These are phyloP conservation scores for Coix lacrymajobi DNA, from an alignment of 176 grass and related monocot species.

Conservation along the genomic window DNA sequence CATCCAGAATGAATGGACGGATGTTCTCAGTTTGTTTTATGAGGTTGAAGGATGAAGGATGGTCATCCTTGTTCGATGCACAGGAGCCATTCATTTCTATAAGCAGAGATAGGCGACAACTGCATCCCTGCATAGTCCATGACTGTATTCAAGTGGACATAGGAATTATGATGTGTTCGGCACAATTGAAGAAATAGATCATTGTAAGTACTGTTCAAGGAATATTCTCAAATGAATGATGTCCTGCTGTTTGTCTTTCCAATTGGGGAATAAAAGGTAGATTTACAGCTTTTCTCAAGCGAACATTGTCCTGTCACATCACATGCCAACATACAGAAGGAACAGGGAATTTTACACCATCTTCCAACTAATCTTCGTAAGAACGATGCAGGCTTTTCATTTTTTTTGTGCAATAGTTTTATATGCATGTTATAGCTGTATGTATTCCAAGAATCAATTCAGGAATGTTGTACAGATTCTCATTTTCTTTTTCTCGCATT, in stretches of 20 bases:
- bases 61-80: constrained; percentile 7
- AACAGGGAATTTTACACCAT: not conserved
- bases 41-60: constrained; percentile 8
- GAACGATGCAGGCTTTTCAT: not conserved
- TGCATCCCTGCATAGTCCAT: not conserved
- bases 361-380: constrained; percentile 13
- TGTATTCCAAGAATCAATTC: not conserved
- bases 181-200: not conserved
- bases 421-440: not conserved
- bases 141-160: not conserved
- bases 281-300: not conserved
- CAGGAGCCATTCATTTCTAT: constrained; percentile 16
- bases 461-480: constrained; percentile 18
- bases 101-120: not conserved
- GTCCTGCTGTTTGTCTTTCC: not conserved
- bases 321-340: not conserved
- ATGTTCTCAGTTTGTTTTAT: not conserved
- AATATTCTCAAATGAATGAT: constrained; percentile 10
- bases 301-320: not conserved
- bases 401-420: not conserved
- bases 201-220: not conserved
- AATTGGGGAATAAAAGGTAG: not conserved
- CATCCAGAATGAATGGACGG: not conserved
- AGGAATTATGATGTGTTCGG: not conserved
- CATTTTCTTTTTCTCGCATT: not conserved